Base-by-base conservation (phyloP, 306 rosid species). In the Cicer pinnatifidum region DNA sequence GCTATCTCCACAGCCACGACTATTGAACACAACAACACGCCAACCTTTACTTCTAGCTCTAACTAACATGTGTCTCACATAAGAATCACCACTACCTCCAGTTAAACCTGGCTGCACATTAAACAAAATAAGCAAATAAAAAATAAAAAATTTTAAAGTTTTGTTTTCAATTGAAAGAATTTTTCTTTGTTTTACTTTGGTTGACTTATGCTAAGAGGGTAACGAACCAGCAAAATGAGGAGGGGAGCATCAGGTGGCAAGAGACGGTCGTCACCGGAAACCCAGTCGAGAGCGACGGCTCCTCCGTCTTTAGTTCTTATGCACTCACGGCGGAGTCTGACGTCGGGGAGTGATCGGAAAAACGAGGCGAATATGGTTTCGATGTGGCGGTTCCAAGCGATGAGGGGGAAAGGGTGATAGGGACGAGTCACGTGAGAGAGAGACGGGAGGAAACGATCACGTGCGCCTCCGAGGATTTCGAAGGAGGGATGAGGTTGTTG, bases 41-140 rank as follows among this genome's bases (percentile, higher is more conserved):
- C 96, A 94, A 0, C 95, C 95, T 10, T 79, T 77, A 51, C 71
- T 85, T 84, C 86, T 75, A 75, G 97, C 99, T 86, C 89, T 85
- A 63, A 86, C 47, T 78, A 91, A 66, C 95, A 94, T 72, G 67
- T 94, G 96, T 64, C 91, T 88, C 73, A 94, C 99, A 50, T 94
- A 94, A 28, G 96, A 43, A 76, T 91, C 96, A 0, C 51, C 86
- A 45, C 99, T 91, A 43, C 97, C 99, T 57, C 97, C 99, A 0
- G 97, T 94, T 71, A 94, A 82, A 6, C 99, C 97, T n/a, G 96
- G 99, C 97, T 93, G 92, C 89, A 61, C 28, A 75, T 78, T 17
- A 57, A 48, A 44, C 51, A 67, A 15, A 52, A 28, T 5, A 28
- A 28, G 35, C 35, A 51, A 51, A 51, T 17, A 50, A 51, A 38